Evolutionary conservation across 768 basidiomycete genomes (phyloP).

Genomic region (Solioccasus polychromus): DNA sequence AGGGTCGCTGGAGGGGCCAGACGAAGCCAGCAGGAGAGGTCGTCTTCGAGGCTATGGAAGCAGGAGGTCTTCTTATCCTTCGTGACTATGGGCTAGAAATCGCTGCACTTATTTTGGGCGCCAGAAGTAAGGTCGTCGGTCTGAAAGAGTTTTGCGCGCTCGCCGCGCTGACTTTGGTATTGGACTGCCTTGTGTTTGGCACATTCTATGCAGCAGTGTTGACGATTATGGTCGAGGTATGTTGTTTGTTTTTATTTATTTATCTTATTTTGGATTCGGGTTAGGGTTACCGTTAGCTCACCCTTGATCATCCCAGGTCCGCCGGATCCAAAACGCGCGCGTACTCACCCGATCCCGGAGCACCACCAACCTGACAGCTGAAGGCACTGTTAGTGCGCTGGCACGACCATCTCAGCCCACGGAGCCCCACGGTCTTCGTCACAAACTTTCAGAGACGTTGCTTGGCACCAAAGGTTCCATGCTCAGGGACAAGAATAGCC

Average conservation of each 20-base stretch:
- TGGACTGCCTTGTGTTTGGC: conserved; percentile 87
- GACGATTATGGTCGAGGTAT: conserved; percentile 93
- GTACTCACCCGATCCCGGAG: conserved; percentile 42
- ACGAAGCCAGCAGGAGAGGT: conserved; percentile 81
- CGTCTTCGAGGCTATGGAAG: conserved; percentile 77
- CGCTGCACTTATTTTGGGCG: conserved; percentile 83
- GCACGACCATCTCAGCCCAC: conserved; percentile 20
- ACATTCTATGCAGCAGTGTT: conserved; percentile 89
- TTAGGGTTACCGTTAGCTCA: conserved; percentile 7
- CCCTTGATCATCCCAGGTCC: conserved; percentile 47
- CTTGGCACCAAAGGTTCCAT: conserved; percentile 53
- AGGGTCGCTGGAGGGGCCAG: conserved; percentile 39
- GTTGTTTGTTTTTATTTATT: conserved; percentile 21
- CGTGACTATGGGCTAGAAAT: conserved; percentile 94
- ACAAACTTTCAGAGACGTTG: conserved; percentile 29
- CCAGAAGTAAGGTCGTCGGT: conserved; percentile 82
- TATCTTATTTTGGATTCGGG: conserved; percentile 2
- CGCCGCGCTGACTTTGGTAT: conserved; percentile 79
- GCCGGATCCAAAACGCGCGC: conserved; percentile 64
- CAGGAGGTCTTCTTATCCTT: conserved; percentile 80
- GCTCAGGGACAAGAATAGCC: conserved; percentile 40
- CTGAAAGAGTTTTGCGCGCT: conserved; percentile 93
- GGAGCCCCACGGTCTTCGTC: conserved; percentile 17
- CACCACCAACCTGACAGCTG: conserved; percentile 24
- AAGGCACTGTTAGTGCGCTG: conserved; percentile 31